Evolutionary conservation across 129 eudicot genomes (phyloP).

Genomic region (Erigeron canadensis): DNA sequence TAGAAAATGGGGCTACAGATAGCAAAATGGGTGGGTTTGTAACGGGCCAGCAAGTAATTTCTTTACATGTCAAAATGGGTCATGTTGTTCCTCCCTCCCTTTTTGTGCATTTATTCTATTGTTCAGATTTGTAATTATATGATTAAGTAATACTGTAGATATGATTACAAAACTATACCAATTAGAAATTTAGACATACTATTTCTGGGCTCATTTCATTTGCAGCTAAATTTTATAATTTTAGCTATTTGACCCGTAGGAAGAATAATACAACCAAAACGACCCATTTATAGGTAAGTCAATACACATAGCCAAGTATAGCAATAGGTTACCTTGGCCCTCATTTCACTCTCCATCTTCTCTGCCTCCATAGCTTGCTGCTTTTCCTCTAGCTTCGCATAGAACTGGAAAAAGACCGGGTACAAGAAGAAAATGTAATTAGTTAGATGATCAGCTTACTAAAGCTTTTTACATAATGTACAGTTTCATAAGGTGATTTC

Average conservation of each 20-base stretch:
- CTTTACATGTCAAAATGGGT: neutral
- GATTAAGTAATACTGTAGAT: neutral
- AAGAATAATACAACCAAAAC: neutral
- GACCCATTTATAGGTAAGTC: neutral
- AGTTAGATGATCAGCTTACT: neutral
- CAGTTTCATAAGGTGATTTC: neutral
- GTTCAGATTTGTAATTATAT: neutral
- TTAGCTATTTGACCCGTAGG: neutral
- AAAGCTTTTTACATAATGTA: no score
- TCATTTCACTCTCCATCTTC: slow-evolving; percentile 63
- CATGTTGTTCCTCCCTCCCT: neutral
- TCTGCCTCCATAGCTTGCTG: slow-evolving; percentile 82
- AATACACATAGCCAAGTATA: slow-evolving; percentile 1
- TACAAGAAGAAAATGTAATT: slow-evolving; percentile 4
- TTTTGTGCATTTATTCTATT: neutral
- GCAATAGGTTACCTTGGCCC: slow-evolving; percentile 56
- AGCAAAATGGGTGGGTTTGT: neutral
- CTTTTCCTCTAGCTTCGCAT: slow-evolving; percentile 69
- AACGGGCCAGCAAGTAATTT: neutral
- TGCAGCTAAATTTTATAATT: neutral
- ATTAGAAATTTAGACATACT: neutral
- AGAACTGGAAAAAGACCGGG: slow-evolving; percentile 41
- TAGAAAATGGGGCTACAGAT: neutral
- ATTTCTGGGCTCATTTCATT: neutral
- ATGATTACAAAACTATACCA: neutral